Conservation (phyloP, 306 rosid genomes). For the Morella rubra region DNA sequence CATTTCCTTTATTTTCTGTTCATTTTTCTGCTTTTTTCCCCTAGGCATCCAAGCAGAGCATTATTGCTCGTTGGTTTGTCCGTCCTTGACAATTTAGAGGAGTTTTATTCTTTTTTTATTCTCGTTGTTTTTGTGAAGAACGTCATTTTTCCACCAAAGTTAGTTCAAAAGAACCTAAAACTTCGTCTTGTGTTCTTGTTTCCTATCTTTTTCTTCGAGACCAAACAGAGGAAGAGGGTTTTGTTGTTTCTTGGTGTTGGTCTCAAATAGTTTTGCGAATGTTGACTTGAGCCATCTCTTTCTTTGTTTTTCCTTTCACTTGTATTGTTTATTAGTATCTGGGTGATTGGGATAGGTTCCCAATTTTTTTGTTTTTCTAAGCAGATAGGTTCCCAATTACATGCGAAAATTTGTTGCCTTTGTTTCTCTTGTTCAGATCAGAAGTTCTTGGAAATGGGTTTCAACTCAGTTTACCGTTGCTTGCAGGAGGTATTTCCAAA, state of each 20-base stretch:
- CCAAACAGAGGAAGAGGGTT: not conserved
- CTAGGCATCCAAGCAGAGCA: conserved; percentile 6
- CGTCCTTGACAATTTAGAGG: not conserved
- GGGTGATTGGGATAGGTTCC: not conserved
- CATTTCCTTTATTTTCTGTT: not conserved
- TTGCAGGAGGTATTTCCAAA: conserved; percentile 76
- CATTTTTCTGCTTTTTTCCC: not conserved
- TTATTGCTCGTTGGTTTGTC: not conserved
- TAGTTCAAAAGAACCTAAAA: not conserved
- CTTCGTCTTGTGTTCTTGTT: not conserved
- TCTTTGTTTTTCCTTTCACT: not conserved
- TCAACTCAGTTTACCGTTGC: conserved; percentile 49
- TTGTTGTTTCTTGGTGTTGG: not conserved
- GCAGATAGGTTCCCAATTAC: not conserved
- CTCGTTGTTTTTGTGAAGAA: not conserved
- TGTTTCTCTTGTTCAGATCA: conserved; percentile 31
- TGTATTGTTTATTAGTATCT: not conserved
- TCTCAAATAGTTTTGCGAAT: not conserved
- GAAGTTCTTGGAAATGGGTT: conserved; percentile 51
- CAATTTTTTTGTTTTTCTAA: too few relatives aligned
- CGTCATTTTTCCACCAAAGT: not conserved
- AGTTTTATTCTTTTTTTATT: not conserved
- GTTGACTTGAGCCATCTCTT: not conserved
- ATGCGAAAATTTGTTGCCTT: not conserved
- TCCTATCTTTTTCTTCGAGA: not conserved